phyloP scores from a whole-genome alignment of 176 grass and related monocot species.

The Carex cristatella region DNA sequence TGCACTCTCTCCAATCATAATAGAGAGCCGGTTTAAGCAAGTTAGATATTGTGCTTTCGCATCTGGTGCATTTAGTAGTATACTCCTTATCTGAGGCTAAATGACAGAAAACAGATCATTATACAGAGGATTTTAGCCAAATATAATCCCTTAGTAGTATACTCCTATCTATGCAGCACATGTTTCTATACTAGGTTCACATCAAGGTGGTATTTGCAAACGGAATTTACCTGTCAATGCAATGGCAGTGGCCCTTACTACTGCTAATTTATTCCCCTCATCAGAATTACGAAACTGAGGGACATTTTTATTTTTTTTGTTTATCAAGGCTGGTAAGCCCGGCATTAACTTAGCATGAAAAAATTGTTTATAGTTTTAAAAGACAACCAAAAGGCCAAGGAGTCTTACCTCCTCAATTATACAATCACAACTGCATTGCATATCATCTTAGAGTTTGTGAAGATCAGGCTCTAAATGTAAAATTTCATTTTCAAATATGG shows the following conservation, averaged over 20 bases:
- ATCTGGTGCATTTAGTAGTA: conserved; percentile 25
- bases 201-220: background rate
- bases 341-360: background rate
- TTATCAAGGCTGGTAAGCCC: background rate
- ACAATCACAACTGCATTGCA: background rate
- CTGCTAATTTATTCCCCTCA: background rate
- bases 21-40: conserved; percentile 32
- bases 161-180: background rate
- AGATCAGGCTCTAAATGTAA: background rate
- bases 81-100: conserved; percentile 38
- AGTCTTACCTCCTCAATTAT: background rate
- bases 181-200: background rate
- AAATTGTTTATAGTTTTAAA: background rate
- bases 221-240: background rate
- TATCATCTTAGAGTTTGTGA: background rate
- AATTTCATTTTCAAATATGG: background rate
- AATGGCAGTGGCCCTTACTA: background rate
- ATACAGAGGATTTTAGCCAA: background rate
- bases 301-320: background rate
- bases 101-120: background rate
- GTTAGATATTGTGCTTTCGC: conserved; percentile 34
- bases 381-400: background rate
- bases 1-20: background rate
- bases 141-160: background rate
- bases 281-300: background rate